Evolutionary conservation across 2,329 filamentous ascomycete species (phyloP), one percentile per base, ranked within the genome.

Genomic region (Phialophora tarda): DNA sequence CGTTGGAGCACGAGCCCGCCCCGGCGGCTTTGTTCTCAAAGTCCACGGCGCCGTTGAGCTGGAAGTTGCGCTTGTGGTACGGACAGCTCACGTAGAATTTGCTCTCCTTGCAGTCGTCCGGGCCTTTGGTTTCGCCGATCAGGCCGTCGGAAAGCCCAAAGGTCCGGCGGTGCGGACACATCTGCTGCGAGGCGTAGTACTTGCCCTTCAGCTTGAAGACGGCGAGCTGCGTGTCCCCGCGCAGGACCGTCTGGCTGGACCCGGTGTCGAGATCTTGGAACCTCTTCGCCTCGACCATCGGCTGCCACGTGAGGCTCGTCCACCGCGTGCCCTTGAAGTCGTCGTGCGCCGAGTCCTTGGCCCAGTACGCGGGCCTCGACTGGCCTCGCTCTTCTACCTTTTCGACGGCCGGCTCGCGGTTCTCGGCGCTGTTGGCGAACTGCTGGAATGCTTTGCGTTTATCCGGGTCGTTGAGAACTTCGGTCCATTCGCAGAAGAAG

Each of bases 401-500:
- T 70, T 96, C 92, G 69, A 93, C 86, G 2, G 82, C 86, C 12
- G 72, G 72, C 51, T 91, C 86, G 50, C 88, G 78, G 0, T 82
- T 86, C n/a, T 93, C 92, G 14, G 82, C 76, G 0, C 91, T 93
- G 82, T 97, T 97, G 74, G 88, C 88, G 75, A 97, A 97, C 78
- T 96, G 93, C 50, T 83, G 81, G 82, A 97, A 97, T 69, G 86
- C 85, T 68, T 86, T 86, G 5, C 86, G 84, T 44, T 89, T 85
- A 57, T 86, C 84, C 0, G 91, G 90, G 65, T 88, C 84, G 55
- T 86, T 86, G 75, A 97, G 83, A 0, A 90, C 91, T 77, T 94
- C 91, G 14, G 91, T 91, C 93, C 93, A 97, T 79, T 97, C 93
- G 80, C 93, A 93, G 80, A 95, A 96, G 82, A 89, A 97, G 17